Conservation (phyloP, 1,139 yeast species). For the Diutina rugosa region DNA sequence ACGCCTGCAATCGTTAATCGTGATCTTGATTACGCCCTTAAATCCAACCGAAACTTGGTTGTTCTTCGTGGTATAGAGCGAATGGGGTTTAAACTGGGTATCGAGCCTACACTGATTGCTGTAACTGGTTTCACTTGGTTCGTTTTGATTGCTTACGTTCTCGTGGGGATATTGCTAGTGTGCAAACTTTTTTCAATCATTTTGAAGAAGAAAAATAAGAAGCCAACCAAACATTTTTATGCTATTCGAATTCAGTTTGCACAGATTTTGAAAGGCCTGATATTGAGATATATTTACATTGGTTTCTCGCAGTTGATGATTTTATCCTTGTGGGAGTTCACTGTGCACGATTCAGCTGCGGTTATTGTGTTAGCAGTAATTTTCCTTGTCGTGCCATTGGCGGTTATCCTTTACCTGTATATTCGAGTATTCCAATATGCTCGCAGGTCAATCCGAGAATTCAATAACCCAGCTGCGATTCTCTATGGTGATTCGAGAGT, state of each 20-base stretch:
- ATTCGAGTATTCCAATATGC: constrained; percentile 50
- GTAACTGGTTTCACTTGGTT: constrained; percentile 70
- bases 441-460: constrained; percentile 33
- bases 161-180: constrained; percentile 31
- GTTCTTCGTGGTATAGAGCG: constrained; percentile 68
- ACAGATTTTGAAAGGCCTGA: constrained; percentile 48
- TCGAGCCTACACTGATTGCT: constrained; percentile 64
- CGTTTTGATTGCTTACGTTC: constrained; percentile 47
- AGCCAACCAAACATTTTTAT: constrained; percentile 28
- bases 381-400: constrained; percentile 41
- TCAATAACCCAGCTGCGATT: constrained; percentile 65
- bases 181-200: constrained; percentile 39
- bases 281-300: constrained; percentile 57
- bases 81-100: constrained; percentile 51
- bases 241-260: constrained; percentile 33
- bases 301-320: constrained; percentile 65
- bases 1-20: constrained; percentile 9
- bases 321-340: constrained; percentile 65
- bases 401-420: constrained; percentile 46
- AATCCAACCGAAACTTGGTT: constrained; percentile 34
- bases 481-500: constrained; percentile 57
- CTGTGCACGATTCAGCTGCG: constrained; percentile 59
- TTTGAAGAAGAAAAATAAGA: constrained; percentile 28
- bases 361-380: constrained; percentile 58
- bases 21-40: constrained; percentile 18